phyloP scores from a whole-genome alignment of 352 stramenopile species.

The Globisporangium alternatum region DNA sequence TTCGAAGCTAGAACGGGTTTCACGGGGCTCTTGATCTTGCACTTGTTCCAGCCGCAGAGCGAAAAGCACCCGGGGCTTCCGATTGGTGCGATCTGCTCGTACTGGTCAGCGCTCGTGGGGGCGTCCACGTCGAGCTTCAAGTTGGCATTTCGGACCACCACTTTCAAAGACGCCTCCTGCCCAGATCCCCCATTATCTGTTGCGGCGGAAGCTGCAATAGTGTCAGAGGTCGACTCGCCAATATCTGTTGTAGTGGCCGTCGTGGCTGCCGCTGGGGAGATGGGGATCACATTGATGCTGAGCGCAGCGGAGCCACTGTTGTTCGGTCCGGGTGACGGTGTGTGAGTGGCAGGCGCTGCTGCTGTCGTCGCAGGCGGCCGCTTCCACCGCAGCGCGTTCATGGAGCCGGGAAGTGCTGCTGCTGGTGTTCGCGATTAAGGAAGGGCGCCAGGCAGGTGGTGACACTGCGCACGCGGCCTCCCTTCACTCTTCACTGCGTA shows the following conservation, averaged over 20 bases:
- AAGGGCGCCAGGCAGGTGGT: background rate
- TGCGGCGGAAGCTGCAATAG: background rate
- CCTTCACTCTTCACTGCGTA: background rate
- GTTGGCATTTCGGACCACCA: background rate
- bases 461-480: background rate
- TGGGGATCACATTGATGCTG: background rate
- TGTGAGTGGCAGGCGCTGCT: background rate
- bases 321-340: background rate
- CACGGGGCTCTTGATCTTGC: constrained; percentile 8
- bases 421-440: too few species aligned
- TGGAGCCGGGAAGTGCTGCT: background rate
- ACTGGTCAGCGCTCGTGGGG: background rate
- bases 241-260: background rate
- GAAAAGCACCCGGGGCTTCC: constrained; percentile 12
- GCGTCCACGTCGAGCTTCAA: constrained; percentile 7
- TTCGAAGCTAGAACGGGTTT: background rate
- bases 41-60: constrained; percentile 7
- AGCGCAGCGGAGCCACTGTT: background rate
- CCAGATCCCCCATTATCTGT: background rate
- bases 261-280: background rate
- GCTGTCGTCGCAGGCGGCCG: background rate
- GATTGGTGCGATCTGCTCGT: background rate
- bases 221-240: background rate
- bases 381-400: constrained; percentile 11
- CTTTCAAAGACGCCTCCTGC: background rate